These are phyloP conservation scores for Fusarium camptoceras DNA, from an alignment of 2,329 filamentous ascomycete species.

Conservation along the genomic window DNA sequence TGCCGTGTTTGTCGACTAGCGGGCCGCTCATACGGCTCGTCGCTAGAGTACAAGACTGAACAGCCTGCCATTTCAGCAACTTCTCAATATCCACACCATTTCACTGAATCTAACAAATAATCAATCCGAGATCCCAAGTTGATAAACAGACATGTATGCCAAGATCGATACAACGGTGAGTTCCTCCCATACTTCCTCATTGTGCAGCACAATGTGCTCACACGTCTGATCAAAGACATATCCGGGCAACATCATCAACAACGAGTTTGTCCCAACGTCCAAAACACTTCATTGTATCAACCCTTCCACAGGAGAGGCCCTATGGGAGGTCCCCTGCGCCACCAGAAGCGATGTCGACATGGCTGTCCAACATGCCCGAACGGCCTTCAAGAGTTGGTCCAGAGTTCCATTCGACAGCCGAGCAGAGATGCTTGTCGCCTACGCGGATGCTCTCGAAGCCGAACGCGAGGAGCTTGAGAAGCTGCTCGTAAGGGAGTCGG, in stretches of 20 bases:
- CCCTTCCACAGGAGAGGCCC: background rate
- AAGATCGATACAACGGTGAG: background rate
- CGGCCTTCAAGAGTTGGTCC: background rate
- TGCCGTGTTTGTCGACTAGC: background rate
- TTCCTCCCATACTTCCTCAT: background rate
- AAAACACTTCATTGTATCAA: background rate
- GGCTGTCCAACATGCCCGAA: background rate
- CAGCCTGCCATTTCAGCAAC: background rate
- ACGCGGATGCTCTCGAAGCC: background rate
- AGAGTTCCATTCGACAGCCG: background rate
- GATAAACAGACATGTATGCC: background rate
- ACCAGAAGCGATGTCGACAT: background rate
- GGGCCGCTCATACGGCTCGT: background rate
- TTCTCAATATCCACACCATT: background rate
- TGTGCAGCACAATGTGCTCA: background rate
- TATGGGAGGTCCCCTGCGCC: background rate
- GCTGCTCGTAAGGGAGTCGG: background rate
- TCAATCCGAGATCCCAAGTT: background rate
- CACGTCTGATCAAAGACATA: background rate
- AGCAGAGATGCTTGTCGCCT: background rate
- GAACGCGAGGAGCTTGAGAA: background rate
- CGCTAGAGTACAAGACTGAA: background rate
- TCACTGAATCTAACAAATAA: background rate
- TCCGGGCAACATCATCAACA: background rate
- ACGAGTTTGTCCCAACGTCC: background rate